Evolutionary conservation across 257 asterid genomes (phyloP).

Genomic region (Handroanthus guayacan): DNA sequence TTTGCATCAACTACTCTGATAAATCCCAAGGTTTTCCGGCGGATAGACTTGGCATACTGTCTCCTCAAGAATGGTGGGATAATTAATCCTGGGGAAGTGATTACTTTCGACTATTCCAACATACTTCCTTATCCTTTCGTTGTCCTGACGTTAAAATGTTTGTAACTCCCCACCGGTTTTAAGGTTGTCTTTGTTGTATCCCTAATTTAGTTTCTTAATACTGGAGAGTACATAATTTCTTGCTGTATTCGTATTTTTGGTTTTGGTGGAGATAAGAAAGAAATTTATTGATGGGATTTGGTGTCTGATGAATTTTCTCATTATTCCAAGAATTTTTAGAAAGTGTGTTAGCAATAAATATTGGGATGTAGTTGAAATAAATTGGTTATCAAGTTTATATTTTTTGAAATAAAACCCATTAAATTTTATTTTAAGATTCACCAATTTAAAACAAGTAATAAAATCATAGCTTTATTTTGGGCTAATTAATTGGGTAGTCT

Average conservation of each 20-base stretch:
- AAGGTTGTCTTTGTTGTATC: neutral
- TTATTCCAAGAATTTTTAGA: no score
- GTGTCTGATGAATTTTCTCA: no score
- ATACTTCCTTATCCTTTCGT: slow-evolving; percentile 54
- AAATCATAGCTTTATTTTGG: no score
- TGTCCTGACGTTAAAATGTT: slow-evolving; percentile 50
- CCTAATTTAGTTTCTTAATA: neutral
- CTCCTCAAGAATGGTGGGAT: slow-evolving; percentile 53
- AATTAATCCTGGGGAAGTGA: slow-evolving; percentile 59
- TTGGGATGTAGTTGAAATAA: no score
- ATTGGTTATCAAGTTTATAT: no score
- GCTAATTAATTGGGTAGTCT: no score
- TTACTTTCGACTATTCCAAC: slow-evolving; percentile 70
- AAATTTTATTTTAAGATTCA: no score
- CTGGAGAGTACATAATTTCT: neutral
- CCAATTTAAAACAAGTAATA: no score
- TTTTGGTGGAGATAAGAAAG: neutral
- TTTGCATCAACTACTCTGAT: slow-evolving; percentile 65
- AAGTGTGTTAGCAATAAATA: no score
- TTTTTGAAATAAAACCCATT: no score
- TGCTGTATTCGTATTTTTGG: neutral
- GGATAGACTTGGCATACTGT: slow-evolving; percentile 44
- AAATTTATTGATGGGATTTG: no score
- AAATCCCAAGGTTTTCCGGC: slow-evolving; percentile 57
- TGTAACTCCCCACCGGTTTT: slow-evolving; percentile 11